Evolutionary conservation across 192 early-diverging fungal genomes (phyloP), one percentile per base, ranked within the genome.

Genomic region (Entomortierella beljakovae): DNA sequence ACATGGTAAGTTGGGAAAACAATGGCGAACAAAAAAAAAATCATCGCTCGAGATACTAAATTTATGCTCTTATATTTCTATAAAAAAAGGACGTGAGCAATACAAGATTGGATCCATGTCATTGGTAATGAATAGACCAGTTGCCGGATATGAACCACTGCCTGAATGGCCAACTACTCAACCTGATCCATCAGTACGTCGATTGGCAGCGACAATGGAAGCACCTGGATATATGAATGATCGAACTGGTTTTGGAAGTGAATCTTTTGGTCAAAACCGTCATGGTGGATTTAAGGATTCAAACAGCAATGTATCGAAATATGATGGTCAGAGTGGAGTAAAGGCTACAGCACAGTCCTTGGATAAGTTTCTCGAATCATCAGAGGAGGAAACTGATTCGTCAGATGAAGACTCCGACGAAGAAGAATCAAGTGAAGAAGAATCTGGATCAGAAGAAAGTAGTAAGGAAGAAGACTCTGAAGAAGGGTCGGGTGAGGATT

Each of bases 131-230:
- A 86, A 85, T 46, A 87, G 86, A 7, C 50, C 73, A 8, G 66
- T 92, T 46, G 71, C 81, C 15, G 93, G 93, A 20, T 97, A 98
- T 74, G 85, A 89, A 51, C 81, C 90, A 13, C 81, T 99, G 57
- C 91, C 95, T 7, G 91, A 93, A 32, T 98, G 94, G 92, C 90
- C 95, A 1, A 58, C 81, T 8, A 73, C 79, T 34, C 82, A 84
- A 32, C 87, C 90, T 0, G 88, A 91, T 55, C 60, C 85, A 0
- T 80, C 85, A 0, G 75, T 88, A 18, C 86, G 90, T 32, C 79
- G 87, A 35, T 79, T 84, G 83, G 86, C 52, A 73, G 86, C 79
- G 63, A 86, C 69, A 57, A 75, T 79, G 84, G 81, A 64, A 59
- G 77, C 59, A 25, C 60, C 61, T 40, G 79, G 61, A 62, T 80